Conservation (phyloP, 768 basidiomycete species). For the Suillus americanus region DNA sequence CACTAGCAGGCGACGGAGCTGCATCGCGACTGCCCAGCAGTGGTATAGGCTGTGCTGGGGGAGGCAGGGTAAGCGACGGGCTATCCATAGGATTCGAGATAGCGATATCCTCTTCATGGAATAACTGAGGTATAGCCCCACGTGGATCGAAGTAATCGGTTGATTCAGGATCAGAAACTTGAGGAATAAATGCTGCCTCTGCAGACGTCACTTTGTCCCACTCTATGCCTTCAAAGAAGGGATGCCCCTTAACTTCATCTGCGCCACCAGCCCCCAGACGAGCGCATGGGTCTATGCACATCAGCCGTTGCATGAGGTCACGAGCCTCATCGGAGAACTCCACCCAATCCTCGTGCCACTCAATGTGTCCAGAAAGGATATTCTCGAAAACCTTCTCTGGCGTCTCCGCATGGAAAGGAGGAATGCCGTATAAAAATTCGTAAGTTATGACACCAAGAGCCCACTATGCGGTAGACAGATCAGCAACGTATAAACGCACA, state of each 20-base stretch:
- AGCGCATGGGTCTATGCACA: conserved; percentile 75
- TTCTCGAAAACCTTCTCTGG: conserved; percentile 99
- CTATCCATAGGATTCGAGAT: conserved; percentile 52
- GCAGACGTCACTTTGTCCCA: conserved; percentile 90
- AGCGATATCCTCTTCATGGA: conserved; percentile 84
- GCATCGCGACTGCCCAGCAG: conserved; percentile 40
- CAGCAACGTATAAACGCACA: conserved; percentile 12
- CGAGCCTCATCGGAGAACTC: conserved; percentile 83
- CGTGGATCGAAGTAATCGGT: conserved; percentile 99
- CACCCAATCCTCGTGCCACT: conserved; percentile 95
- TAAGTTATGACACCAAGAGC: conserved; percentile 97
- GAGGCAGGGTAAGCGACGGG: conserved; percentile 27
- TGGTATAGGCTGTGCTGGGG: conserved; percentile 17
- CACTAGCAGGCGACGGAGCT: conserved; percentile 58
- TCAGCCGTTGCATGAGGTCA: conserved; percentile 85
- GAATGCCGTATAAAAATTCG: conserved; percentile 95
- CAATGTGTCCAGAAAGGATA: conserved; percentile 89
- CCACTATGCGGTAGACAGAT: conserved; percentile 61
- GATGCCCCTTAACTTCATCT: conserved; percentile 89
- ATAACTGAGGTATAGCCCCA: conserved; percentile 86
- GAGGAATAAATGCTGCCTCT: conserved; percentile 94
- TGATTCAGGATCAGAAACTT: conserved; percentile 92
- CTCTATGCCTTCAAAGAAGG: conserved; percentile 87
- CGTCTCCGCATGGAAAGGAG: conserved; percentile 96
- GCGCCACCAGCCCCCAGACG: conserved; percentile 88